These are phyloP conservation scores for Detonula confervacea DNA, from an alignment of 352 stramenopile species.

Conservation along the genomic window DNA sequence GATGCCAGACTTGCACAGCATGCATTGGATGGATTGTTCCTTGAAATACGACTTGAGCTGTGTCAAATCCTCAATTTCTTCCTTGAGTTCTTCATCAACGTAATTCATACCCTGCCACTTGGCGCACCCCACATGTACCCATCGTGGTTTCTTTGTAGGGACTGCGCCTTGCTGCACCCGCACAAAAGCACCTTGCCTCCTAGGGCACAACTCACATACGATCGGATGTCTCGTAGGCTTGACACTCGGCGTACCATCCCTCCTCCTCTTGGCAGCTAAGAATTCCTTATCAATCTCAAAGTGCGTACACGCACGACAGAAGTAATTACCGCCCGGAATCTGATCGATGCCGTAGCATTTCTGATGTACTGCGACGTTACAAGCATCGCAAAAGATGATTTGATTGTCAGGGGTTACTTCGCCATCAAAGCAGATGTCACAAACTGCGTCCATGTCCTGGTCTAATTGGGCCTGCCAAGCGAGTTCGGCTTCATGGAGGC, in stretches of 20 bases:
- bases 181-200: constrained; percentile 79
- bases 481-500: constrained; percentile 67
- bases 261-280: constrained; percentile 55
- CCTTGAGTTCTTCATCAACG: constrained; percentile 52
- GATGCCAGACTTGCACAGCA: constrained; percentile 72
- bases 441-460: constrained; percentile 85
- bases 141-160: constrained; percentile 61
- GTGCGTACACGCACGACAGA: constrained; percentile 78
- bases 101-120: constrained; percentile 86
- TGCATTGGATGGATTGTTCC: constrained; percentile 51
- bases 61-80: constrained; percentile 76
- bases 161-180: constrained; percentile 47
- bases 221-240: constrained; percentile 56
- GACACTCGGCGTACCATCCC: constrained; percentile 44
- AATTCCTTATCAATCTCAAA: constrained; percentile 66
- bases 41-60: constrained; percentile 70
- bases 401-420: constrained; percentile 85
- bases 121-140: constrained; percentile 80
- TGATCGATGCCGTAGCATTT: constrained; percentile 83
- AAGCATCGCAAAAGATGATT: constrained; percentile 86
- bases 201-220: constrained; percentile 80
- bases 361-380: constrained; percentile 85
- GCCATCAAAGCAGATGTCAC: constrained; percentile 83
- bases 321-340: constrained; percentile 84
- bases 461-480: constrained; percentile 71